These are phyloP conservation scores for Xerocomus amazonicus DNA, from an alignment of 1,284 basidiomycete species.

Conservation along the genomic window DNA sequence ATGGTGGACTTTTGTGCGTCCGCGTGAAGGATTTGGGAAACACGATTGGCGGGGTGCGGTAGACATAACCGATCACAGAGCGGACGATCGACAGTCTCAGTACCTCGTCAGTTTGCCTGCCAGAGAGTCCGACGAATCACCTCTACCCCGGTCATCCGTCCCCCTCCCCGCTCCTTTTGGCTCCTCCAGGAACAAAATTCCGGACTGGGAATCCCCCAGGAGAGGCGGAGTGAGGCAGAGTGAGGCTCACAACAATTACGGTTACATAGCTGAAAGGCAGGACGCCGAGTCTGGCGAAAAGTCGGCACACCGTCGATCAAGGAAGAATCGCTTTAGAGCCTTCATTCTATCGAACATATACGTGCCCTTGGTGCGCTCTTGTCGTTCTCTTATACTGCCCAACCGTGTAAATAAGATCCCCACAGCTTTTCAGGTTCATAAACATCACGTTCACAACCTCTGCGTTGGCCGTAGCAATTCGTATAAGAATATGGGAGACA, in stretches of 20 bases:
- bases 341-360: conserved; percentile 72
- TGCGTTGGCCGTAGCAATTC: conserved; percentile 77
- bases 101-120: conserved; percentile 18
- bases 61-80: conserved; percentile 14
- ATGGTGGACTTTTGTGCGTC: conserved; percentile 68
- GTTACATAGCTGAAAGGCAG: conserved; percentile 32
- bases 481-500: conserved; percentile 62
- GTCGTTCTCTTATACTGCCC: conserved; percentile 3
- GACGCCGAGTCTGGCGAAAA: conserved; percentile 35
- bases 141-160: conserved; percentile 31
- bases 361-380: conserved; percentile 63
- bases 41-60: conserved; percentile 21
- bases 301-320: conserved; percentile 39
- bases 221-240: conserved; percentile 43
- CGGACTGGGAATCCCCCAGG: conserved; percentile 71
- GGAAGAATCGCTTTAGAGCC: conserved; percentile 52
- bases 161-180: conserved; percentile 47
- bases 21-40: conserved; percentile 30
- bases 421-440: conserved; percentile 77
- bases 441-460: conserved; percentile 81
- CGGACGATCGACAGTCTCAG: conserved; percentile 29
- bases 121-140: conserved; percentile 19
- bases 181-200: conserved; percentile 50
- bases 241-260: conserved; percentile 29
- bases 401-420: conserved; percentile 27